Conservation (phyloP, 306 rosid species). For the Fragaria nilgerrensis region DNA sequence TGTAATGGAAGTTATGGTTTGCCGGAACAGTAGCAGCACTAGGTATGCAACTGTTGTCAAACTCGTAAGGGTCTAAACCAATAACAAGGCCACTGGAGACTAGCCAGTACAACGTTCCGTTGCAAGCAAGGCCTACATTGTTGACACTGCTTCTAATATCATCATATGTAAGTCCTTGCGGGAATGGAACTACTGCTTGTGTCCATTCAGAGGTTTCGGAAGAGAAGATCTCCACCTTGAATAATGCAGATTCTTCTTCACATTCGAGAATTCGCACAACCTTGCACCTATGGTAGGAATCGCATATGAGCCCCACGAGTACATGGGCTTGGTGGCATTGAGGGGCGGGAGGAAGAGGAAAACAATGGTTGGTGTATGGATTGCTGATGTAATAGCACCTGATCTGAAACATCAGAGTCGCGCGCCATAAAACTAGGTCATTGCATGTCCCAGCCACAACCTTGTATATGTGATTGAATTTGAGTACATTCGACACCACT, state of each 20-base stretch:
- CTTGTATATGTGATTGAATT: too few relatives aligned
- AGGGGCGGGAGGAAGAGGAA: background rate
- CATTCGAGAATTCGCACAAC: background rate
- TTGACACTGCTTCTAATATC: background rate
- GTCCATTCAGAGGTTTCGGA: background rate
- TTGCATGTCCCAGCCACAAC: too few relatives aligned
- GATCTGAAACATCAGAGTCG: background rate
- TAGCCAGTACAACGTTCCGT: background rate
- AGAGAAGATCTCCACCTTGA: background rate
- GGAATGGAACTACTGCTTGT: background rate
- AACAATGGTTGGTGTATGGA: background rate
- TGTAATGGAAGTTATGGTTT: too few relatives aligned
- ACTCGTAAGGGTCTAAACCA: background rate
- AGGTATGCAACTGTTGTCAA: background rate
- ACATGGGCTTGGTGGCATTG: background rate
- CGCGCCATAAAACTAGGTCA: background rate
- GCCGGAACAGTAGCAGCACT: too few relatives aligned
- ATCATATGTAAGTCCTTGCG: background rate
- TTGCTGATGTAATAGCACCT: background rate
- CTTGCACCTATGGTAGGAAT: background rate
- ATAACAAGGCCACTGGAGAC: background rate
- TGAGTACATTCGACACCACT: too few relatives aligned
- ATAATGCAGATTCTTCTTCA: background rate
- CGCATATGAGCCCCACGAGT: background rate
- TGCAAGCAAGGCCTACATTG: background rate